Evolutionary conservation across 352 stramenopile genomes (phyloP), one percentile per base, ranked within the genome.

Genomic region (Albugo candida): DNA sequence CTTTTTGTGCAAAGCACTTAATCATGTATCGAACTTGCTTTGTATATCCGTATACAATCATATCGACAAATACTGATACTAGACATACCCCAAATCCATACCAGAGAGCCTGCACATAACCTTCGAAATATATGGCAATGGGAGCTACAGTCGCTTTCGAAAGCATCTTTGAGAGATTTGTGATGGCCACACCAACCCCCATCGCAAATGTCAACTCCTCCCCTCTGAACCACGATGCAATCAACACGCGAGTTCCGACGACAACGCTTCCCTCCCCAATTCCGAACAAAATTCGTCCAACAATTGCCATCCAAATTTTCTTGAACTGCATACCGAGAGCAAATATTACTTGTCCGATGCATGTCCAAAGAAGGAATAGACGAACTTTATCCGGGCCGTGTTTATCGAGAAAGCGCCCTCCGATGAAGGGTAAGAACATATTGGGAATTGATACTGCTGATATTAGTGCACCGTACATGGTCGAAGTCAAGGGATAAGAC

Each of bases 81-180:
- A 83, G 12, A 40, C 77, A 91, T 16, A 84, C 56, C 10, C 64
- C 41, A 5, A 74, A 59, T 19, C 75, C 70, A 45, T 87, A 92
- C 73, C 76, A 93, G 13, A 93, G 58, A 36, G 77, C 74, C n/a
- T 81, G 57, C 35, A 87, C 70, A 52, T 94, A 93, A 18, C 77
- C 72, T 13, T 80, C 73, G 55, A 86, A 89, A 48, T 84, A 74
- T 13, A 91, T 55, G 1, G 81, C 80, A 27, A 93, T 68, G 0
- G 83, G 82, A 12, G 78, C 82, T 17, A 92, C 75, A 5, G 78
- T 92, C 0, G 82, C 62, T 59, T 92, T 93, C 13, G 82, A 81
- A n/a, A 92, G 48, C 69, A 92, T 95, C 70, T 94, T 94, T 50
- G 70, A 85, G 11, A 93, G 51, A 54, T 92, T 93, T n/a, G 83